Evolutionary conservation across 345 rosid species (phyloP).

Genomic region (Carallia pectinifolia): DNA sequence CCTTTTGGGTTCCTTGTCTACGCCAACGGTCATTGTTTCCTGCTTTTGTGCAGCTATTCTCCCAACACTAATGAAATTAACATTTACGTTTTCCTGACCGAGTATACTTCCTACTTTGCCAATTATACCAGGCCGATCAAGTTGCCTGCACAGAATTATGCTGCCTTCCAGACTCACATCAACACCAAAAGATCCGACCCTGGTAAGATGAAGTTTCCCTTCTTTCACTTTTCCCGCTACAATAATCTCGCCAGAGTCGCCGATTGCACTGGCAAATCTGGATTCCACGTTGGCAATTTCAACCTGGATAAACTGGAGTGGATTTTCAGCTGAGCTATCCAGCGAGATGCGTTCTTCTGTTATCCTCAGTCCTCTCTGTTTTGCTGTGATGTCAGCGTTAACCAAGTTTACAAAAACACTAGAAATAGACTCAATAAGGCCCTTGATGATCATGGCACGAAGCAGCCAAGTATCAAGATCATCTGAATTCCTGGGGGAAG

Average conservation of each 20-base stretch:
- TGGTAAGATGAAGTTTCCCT: slow-evolving; percentile 21
- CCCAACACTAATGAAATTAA: slow-evolving; percentile 31
- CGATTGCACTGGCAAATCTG: slow-evolving; percentile 24
- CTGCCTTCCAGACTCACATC: slow-evolving; percentile 30
- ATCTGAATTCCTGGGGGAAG: slow-evolving; percentile 25
- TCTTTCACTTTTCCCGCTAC: slow-evolving; percentile 28
- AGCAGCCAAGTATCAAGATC: slow-evolving; percentile 26
- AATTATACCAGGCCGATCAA: slow-evolving; percentile 26
- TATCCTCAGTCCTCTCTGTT: slow-evolving; percentile 28
- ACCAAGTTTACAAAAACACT: slow-evolving; percentile 24
- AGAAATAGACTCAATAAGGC: slow-evolving; percentile 27
- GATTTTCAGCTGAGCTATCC: slow-evolving; percentile 21
- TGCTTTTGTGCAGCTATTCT: slow-evolving; percentile 21
- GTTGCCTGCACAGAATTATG: slow-evolving; percentile 25
- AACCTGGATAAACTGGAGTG: slow-evolving; percentile 23
- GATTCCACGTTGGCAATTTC: slow-evolving; percentile 28
- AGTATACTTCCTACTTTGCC: slow-evolving; percentile 26
- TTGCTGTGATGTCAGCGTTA: slow-evolving; percentile 28
- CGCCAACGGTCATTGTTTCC: slow-evolving; percentile 24
- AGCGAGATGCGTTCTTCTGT: slow-evolving; percentile 17
- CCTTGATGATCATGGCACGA: slow-evolving; percentile 26
- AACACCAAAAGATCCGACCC: slow-evolving; percentile 22
- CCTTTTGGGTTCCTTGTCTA: slow-evolving; percentile 24
- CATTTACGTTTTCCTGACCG: slow-evolving; percentile 28
- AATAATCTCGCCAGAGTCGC: slow-evolving; percentile 23